Evolutionary conservation across 306 rosid genomes (phyloP), one percentile per base, ranked within the genome.

Genomic region (Cicer arietinum): DNA sequence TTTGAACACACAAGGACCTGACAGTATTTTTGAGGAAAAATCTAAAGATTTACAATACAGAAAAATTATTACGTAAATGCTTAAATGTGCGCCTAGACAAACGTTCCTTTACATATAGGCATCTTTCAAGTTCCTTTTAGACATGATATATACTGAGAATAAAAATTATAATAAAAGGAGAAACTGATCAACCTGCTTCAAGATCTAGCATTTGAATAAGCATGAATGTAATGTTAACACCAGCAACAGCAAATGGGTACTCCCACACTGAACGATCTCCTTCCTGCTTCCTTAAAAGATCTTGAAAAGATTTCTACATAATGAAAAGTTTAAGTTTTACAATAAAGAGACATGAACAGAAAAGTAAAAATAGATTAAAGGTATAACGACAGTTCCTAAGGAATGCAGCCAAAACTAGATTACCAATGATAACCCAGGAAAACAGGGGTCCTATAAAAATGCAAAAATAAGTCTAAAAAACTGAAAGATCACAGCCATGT

Each of bases 221-320:
- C 99, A 94, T 94, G 86, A 94, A 94, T 70, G 98, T 92, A 69
- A 94, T 92, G 89, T 94, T 94, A 70, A 94, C 99, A 72, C 99
- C 99, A 69, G 99, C 99, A 77, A 94, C 99, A 35, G 99, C 97
- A 89, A 94, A 94, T 65, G 99, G 99, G 84, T 94, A 94, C 81
- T 94, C 99, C 99, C 99, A 94, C 70, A 90, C 89, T 25, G 99
- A 94, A 30, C 99, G 89, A 65, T 94, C 93, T 69, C 99, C 99
- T 88, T 88, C 99, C 85, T 86, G 97, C 89, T 94, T 94, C 83
- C 96, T 85, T 69, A 94, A 89, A 52, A 94, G 99, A 84, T 88
- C 93, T 86, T 89, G 96, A 85, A 94, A 94, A 72, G 99, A 94
- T 84, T 89, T 92, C 99, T 94, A 71, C 83, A 86, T 77, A 86